These are phyloP conservation scores for Penicillium sp. DNA, from an alignment of 2,329 filamentous ascomycete genomes.

Conservation along the genomic window DNA sequence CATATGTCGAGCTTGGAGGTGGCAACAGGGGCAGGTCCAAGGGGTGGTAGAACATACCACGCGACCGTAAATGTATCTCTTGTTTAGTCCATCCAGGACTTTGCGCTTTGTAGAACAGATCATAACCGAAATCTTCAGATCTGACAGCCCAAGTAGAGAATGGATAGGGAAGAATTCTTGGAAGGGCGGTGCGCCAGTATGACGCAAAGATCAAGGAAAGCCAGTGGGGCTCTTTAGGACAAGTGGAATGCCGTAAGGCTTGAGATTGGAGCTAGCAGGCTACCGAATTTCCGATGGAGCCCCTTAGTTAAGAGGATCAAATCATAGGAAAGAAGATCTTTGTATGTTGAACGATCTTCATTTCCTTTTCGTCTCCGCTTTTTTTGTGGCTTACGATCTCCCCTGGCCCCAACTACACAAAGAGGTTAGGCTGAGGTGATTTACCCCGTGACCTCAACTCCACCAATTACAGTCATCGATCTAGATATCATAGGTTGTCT, in stretches of 20 bases:
- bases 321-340: background rate
- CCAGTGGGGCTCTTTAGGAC: constrained; percentile 1
- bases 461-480: constrained; percentile 5
- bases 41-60: constrained; percentile 35
- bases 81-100: constrained; percentile 45
- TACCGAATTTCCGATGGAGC: background rate
- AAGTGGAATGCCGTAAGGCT: background rate
- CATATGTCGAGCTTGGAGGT: background rate
- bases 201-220: constrained; percentile 34
- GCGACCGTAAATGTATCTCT: constrained; percentile 47
- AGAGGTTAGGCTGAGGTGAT: no score
- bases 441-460: constrained; percentile 7
- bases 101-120: constrained; percentile 40
- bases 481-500: background rate
- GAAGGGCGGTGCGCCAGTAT: constrained; percentile 34
- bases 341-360: no score
- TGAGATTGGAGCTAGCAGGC: background rate
- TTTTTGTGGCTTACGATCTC: constrained; percentile 16
- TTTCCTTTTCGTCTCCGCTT: constrained; percentile 1
- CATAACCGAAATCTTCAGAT: constrained; percentile 34
- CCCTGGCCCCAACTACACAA: constrained; percentile 2
- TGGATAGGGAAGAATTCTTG: constrained; percentile 29
- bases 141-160: constrained; percentile 17
- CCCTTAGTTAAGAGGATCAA: background rate
- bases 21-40: background rate